Percentiles rank a stretch among this genome's conserved stretches.
Conservation (phyloP, 805 yeast genomes). For the Yamadazyma insecticola region DNA sequence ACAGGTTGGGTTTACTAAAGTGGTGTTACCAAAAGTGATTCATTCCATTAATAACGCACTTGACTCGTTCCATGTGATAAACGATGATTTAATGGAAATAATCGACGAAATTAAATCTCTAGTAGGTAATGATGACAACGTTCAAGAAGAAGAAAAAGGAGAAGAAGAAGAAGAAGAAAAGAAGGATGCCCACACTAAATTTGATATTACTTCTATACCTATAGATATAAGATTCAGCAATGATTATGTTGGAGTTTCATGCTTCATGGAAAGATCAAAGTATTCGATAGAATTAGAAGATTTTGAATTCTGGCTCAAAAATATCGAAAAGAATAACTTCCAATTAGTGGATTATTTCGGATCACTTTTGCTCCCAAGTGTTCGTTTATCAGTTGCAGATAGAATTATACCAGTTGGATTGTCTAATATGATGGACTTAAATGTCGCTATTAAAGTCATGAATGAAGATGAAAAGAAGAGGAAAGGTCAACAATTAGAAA, state of each 20-base stretch:
- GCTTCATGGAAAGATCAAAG: slow-evolving; percentile 25
- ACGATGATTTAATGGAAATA: background rate
- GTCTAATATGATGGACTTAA: slow-evolving; percentile 40
- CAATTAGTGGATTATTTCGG: slow-evolving; percentile 21
- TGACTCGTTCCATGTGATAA: slow-evolving; percentile 1
- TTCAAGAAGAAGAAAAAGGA: slow-evolving; percentile 1
- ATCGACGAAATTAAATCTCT: no score
- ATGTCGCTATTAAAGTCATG: slow-evolving; percentile 38
- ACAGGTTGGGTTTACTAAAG: slow-evolving; percentile 27
- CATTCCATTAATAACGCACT: slow-evolving; percentile 13
- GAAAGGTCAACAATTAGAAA: slow-evolving; percentile 43
- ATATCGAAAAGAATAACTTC: slow-evolving; percentile 16
- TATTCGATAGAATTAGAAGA: slow-evolving; percentile 34
- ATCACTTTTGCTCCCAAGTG: slow-evolving; percentile 36
- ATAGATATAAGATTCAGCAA: slow-evolving; percentile 21
- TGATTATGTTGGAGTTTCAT: slow-evolving; percentile 34
- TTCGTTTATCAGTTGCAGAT: slow-evolving; percentile 36
- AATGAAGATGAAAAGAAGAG: slow-evolving; percentile 20
- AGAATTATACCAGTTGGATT: slow-evolving; percentile 37
- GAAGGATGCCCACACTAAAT: background rate
- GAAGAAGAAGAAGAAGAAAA: slow-evolving; percentile 1
- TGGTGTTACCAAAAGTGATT: slow-evolving; percentile 20
- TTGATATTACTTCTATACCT: slow-evolving; percentile 8
- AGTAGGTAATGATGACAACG: background rate
- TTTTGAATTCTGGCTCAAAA: slow-evolving; percentile 16